These are phyloP conservation scores for Arctium minus DNA, from an alignment of 129 eudicot genomes.

Conservation along the genomic window DNA sequence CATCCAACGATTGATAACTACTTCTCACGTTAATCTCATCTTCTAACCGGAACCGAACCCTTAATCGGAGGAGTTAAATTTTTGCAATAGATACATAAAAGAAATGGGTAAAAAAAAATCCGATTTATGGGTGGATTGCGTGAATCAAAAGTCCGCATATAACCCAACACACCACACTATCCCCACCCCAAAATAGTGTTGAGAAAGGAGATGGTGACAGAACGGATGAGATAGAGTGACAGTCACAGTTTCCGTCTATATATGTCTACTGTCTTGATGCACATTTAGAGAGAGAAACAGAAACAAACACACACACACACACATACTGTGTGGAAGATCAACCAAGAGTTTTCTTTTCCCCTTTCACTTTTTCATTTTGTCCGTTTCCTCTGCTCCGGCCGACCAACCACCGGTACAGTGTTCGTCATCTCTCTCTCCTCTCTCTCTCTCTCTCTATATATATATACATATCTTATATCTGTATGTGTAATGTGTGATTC, in stretches of 20 bases:
- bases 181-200: slow-evolving; percentile 23
- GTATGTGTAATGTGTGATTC: slow-evolving; percentile 14
- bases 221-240: slow-evolving; percentile 36
- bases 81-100: too few species aligned
- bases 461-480: neutral
- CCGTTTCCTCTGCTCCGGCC: slow-evolving; percentile 31
- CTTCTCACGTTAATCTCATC: too few species aligned
- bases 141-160: slow-evolving; percentile 17
- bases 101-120: neutral
- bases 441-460: neutral
- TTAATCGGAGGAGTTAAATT: too few species aligned
- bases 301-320: neutral
- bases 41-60: too few species aligned
- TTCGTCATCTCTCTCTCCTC: slow-evolving; percentile 37
- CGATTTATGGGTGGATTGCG: slow-evolving; percentile 12
- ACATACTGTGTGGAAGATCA: slow-evolving; percentile 23
- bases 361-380: slow-evolving; percentile 25
- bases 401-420: slow-evolving; percentile 36
- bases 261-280: slow-evolving; percentile 14
- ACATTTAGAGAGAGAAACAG: slow-evolving; percentile 10
- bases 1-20: too few species aligned
- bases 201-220: slow-evolving; percentile 27
- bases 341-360: slow-evolving; percentile 18
- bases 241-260: slow-evolving; percentile 22
- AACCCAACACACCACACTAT: slow-evolving; percentile 19